A percentile compares a stretch with the other conserved stretches of the same genome.
These are phyloP conservation scores for Euphorbia schlechtendalii DNA, from an alignment of 441 rosid genomes.

Conservation along the genomic window DNA sequence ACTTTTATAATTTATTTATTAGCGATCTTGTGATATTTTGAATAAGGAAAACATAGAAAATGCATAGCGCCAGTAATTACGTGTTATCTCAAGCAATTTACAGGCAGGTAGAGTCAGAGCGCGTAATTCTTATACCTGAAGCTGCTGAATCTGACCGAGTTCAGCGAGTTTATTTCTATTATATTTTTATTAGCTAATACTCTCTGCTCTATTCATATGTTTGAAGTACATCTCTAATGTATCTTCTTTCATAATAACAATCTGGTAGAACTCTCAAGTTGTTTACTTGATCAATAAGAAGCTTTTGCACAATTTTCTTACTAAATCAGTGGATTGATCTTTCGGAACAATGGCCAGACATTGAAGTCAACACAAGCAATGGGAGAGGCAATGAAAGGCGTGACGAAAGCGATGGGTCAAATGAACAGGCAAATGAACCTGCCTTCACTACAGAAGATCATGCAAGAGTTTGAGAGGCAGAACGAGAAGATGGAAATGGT, in stretches of 20 bases:
- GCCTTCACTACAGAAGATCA: constrained; percentile 73
- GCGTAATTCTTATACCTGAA: background rate
- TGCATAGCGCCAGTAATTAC: background rate
- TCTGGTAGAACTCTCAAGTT: background rate
- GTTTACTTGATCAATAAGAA: background rate
- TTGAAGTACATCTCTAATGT: background rate
- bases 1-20: background rate
- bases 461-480: constrained; percentile 78
- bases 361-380: constrained; percentile 94
- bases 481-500: constrained; percentile 89
- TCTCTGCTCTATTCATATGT: too few relatives aligned
- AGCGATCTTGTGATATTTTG: background rate
- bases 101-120: background rate
- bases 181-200: too few relatives aligned
- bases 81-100: background rate
- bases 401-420: constrained; percentile 94
- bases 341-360: constrained; percentile 35
- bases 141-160: background rate
- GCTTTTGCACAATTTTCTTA: background rate
- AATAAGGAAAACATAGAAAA: background rate
- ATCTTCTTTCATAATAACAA: background rate
- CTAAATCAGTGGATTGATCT: background rate
- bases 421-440: constrained; percentile 94
- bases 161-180: too few relatives aligned
- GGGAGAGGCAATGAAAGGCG: constrained; percentile 99